Percentiles rank a stretch among this genome's conserved stretches.
These are phyloP conservation scores for Hyaloperonospora arabidopsidis DNA, from an alignment of 352 stramenopile genomes.

Conservation along the genomic window DNA sequence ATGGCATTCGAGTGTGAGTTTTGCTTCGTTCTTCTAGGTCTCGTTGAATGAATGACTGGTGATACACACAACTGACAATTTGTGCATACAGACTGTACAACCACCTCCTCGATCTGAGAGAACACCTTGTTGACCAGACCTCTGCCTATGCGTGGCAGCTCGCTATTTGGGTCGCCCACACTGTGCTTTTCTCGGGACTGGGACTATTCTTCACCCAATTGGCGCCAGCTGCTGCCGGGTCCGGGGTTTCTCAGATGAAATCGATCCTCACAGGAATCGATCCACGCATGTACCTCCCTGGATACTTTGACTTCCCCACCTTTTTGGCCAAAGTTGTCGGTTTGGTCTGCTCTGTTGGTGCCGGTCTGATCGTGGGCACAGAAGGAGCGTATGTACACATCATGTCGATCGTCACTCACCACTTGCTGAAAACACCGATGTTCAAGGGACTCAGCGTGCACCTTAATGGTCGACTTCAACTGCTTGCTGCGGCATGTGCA, in stretches of 20 bases:
- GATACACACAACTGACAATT: conserved; percentile 29
- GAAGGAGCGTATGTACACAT: conserved; percentile 99
- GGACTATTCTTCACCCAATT: conserved; percentile 66
- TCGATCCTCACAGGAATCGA: conserved; percentile 83
- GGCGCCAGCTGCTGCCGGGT: conserved; percentile 61
- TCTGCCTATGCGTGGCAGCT: conserved; percentile 34
- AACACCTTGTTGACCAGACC: conserved; percentile 34
- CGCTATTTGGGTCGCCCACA: conserved; percentile 55
- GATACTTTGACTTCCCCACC: conserved; percentile 79
- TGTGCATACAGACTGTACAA: conserved; percentile 27
- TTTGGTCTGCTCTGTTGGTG: conserved; percentile 90
- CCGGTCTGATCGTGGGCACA: conserved; percentile 93
- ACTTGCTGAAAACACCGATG: conserved; percentile 69
- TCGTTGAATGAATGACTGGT: conserved; percentile 10
- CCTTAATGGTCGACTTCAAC: conserved; percentile 75
- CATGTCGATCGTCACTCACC: conserved; percentile 88
- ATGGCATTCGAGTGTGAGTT: conserved; percentile 52
- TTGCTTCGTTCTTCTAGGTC: not conserved
- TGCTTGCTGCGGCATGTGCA: conserved; percentile 87
- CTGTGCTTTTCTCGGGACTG: conserved; percentile 58
- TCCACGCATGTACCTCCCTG: conserved; percentile 66
- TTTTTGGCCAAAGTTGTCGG: conserved; percentile 88
- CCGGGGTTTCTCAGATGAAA: conserved; percentile 85
- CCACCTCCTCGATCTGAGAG: conserved; percentile 36
- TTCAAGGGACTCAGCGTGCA: conserved; percentile 75